Evolutionary conservation across 352 stramenopile genomes (phyloP).

Genomic region (Halophytophthora polymorphica): DNA sequence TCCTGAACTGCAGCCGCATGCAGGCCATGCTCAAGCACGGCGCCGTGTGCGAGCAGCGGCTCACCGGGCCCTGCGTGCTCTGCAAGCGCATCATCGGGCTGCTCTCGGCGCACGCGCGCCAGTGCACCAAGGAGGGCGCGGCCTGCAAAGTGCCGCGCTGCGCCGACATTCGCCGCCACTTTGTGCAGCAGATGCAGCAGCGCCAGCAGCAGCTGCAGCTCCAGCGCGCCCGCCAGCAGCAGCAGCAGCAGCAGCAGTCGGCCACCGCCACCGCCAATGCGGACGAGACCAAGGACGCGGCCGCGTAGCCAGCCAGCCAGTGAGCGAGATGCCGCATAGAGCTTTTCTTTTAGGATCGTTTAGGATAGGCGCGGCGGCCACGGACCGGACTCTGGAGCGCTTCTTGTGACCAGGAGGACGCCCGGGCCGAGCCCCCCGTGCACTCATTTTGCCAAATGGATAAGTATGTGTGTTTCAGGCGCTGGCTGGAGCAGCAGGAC

Average conservation of each 20-base stretch:
- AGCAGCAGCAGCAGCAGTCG: constrained; percentile 26
- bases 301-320: constrained; percentile 5
- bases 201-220: constrained; percentile 59
- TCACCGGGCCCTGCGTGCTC: constrained; percentile 73
- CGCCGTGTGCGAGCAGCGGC: constrained; percentile 79
- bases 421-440: background rate
- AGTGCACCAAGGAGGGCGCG: constrained; percentile 76
- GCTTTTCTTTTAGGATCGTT: background rate
- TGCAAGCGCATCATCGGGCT: constrained; percentile 87
- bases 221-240: constrained; percentile 34
- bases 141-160: constrained; percentile 84
- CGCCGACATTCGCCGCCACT: constrained; percentile 81
- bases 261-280: constrained; percentile 2
- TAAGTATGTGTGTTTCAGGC: background rate
- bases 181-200: constrained; percentile 76
- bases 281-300: constrained; percentile 22
- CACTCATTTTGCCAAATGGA: constrained; percentile 1
- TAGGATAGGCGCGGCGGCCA: background rate
- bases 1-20: constrained; percentile 87
- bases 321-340: background rate
- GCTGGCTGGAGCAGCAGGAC: background rate
- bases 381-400: too few relatives aligned
- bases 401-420: background rate
- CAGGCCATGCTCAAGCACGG: constrained; percentile 89
- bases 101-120: constrained; percentile 74